Evolutionary conservation across 352 stramenopile species (phyloP).

Genomic region (Globisporangium nagaii): DNA sequence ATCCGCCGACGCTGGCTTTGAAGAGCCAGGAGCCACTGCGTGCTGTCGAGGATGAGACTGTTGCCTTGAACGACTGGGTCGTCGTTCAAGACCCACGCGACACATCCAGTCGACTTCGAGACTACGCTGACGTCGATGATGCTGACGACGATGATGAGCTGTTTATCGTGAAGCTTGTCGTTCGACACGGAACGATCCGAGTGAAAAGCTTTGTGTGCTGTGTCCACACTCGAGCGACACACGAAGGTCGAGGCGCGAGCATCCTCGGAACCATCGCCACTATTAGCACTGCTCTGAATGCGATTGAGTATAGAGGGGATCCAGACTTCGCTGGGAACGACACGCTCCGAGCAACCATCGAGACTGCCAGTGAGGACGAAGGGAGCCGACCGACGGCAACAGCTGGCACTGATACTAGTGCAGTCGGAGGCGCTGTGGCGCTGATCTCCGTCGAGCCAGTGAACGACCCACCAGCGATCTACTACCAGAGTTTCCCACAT

Average conservation of each 20-base stretch:
- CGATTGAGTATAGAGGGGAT: constrained; percentile 13
- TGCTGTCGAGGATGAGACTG: neutral
- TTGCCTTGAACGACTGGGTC: neutral
- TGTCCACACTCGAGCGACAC: neutral
- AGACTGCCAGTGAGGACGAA: neutral
- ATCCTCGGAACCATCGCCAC: constrained; percentile 3
- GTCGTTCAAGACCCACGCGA: neutral
- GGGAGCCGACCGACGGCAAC: neutral
- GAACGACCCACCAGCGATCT: constrained; percentile 11
- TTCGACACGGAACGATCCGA: constrained; percentile 3
- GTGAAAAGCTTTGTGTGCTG: constrained; percentile 10
- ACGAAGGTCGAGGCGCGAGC: neutral
- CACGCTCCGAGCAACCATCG: neutral
- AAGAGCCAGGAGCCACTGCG: neutral
- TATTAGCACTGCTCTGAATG: constrained; percentile 4
- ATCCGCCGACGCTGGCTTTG: neutral
- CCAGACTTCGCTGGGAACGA: constrained; percentile 14
- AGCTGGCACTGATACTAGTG: neutral
- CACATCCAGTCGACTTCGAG: neutral
- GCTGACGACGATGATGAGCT: neutral
- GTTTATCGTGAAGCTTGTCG: neutral
- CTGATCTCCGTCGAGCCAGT: neutral
- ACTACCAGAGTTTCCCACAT: neutral
- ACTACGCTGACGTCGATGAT: neutral
- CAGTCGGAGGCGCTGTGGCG: neutral